Conservation (phyloP, 129 eudicot genomes). For the Gnaphalium uliginosum region DNA sequence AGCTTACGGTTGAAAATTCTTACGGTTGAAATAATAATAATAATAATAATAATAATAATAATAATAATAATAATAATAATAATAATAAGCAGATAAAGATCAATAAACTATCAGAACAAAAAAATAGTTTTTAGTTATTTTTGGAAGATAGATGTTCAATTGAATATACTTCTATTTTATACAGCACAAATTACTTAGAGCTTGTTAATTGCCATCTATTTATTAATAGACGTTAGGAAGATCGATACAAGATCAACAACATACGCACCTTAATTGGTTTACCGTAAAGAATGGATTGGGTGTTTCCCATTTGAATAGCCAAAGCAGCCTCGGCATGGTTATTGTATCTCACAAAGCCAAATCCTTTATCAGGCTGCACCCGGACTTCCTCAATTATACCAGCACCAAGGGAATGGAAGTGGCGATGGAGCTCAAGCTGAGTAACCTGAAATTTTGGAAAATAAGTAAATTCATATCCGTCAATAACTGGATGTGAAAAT, state of each 20-base stretch:
- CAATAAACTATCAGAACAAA: background rate
- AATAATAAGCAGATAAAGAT: background rate
- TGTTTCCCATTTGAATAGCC: slow-evolving; percentile 88
- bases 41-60: too few relatives aligned
- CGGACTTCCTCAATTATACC: slow-evolving; percentile 94
- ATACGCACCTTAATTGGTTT: slow-evolving; percentile 73
- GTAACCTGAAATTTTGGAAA: slow-evolving; percentile 50
- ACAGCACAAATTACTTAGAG: background rate
- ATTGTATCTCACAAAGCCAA: slow-evolving; percentile 96
- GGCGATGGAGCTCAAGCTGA: slow-evolving; percentile 92
- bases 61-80: too few relatives aligned
- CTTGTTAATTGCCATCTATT: background rate
- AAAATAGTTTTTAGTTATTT: too few relatives aligned
- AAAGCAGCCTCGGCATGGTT: slow-evolving; percentile 83
- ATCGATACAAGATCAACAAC: background rate
- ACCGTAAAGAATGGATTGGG: slow-evolving; percentile 69
- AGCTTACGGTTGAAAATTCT: background rate
- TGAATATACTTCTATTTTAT: background rate
- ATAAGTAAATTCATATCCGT: background rate
- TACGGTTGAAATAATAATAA: too few relatives aligned
- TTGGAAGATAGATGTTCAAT: too few relatives aligned
- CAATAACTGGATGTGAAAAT: background rate
- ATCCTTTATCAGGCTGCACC: slow-evolving; percentile 93
- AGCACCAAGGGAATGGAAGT: slow-evolving; percentile 87
- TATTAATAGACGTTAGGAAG: background rate